Conservation (phyloP, 352 stramenopile species). For the Globisporangium nunn region DNA sequence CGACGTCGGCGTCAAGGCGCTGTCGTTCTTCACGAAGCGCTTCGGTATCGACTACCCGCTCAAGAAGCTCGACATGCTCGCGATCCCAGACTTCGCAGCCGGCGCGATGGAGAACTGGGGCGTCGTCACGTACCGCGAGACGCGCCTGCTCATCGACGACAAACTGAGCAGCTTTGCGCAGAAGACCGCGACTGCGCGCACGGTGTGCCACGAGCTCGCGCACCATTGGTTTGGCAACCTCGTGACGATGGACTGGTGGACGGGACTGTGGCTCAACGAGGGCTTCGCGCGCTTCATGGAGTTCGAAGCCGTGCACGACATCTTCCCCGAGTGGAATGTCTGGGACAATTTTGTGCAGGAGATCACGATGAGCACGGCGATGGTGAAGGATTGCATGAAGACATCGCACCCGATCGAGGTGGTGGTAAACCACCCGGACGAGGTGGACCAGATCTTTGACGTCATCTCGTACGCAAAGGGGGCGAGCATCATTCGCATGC, state of each 20-base stretch:
- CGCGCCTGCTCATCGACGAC: constrained; percentile 79
- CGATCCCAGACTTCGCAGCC: constrained; percentile 89
- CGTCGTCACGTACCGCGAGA: constrained; percentile 95
- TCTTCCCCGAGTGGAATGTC: constrained; percentile 93
- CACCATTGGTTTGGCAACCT: constrained; percentile 98
- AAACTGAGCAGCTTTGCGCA: constrained; percentile 37
- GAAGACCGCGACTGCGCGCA: constrained; percentile 80
- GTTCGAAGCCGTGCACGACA: constrained; percentile 88
- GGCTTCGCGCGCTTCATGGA: constrained; percentile 97
- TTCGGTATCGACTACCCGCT: constrained; percentile 93
- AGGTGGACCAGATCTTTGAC: constrained; percentile 98
- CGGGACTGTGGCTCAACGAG: constrained; percentile 96
- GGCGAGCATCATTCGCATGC: constrained; percentile 64
- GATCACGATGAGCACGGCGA: constrained; percentile 59
- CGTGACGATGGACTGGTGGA: constrained; percentile 98
- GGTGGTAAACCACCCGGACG: constrained; percentile 87
- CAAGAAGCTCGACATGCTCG: constrained; percentile 97
- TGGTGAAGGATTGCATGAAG: constrained; percentile 90
- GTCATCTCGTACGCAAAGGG: constrained; percentile 95
- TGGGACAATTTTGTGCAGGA: constrained; percentile 94
- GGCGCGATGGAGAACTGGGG: constrained; percentile 96
- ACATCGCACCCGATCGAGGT: constrained; percentile 94
- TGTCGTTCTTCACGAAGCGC: constrained; percentile 65
- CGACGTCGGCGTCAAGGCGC: constrained; percentile 41
- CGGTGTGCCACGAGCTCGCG: constrained; percentile 96